Evolutionary conservation across 1,284 basidiomycete species (phyloP).

Genomic region (Rhodotorula glutinis): DNA sequence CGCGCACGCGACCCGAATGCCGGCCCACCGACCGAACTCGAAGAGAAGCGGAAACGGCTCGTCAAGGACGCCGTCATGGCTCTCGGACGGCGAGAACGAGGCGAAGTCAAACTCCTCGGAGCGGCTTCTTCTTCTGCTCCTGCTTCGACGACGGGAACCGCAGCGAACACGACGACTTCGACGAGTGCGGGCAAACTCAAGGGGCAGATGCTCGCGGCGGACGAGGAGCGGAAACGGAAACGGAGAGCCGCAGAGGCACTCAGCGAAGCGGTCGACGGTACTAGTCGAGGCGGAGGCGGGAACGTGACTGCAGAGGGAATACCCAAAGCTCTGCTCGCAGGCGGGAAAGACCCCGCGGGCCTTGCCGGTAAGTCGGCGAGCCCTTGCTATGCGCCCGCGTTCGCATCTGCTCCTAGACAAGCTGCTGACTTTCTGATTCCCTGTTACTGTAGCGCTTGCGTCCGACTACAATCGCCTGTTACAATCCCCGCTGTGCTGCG

Average conservation of each 20-base stretch:
- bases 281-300: constrained; percentile 5
- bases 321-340: constrained; percentile 1
- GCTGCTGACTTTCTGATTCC: not conserved
- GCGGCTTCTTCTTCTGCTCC: not conserved
- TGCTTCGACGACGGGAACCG: not conserved
- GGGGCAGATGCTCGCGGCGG: constrained; percentile 3
- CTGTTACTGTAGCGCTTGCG: constrained; percentile 28
- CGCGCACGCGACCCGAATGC: constrained; percentile 3
- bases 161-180: constrained; percentile 7
- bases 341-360: not conserved
- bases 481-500: constrained; percentile 46
- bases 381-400: no score
- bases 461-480: constrained; percentile 39
- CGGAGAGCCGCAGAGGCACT: constrained; percentile 41
- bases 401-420: no score
- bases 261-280: constrained; percentile 39
- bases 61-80: constrained; percentile 39
- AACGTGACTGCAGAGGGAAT: constrained; percentile 10
- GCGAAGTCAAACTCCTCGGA: constrained; percentile 38
- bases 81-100: constrained; percentile 40
- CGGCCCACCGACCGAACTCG: not conserved
- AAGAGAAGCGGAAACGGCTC: constrained; percentile 30
- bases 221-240: constrained; percentile 38
- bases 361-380: not conserved
- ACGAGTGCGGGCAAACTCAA: not conserved